Base-by-base conservation (phyloP, 306 rosid species). In the Alnus glutinosa region DNA sequence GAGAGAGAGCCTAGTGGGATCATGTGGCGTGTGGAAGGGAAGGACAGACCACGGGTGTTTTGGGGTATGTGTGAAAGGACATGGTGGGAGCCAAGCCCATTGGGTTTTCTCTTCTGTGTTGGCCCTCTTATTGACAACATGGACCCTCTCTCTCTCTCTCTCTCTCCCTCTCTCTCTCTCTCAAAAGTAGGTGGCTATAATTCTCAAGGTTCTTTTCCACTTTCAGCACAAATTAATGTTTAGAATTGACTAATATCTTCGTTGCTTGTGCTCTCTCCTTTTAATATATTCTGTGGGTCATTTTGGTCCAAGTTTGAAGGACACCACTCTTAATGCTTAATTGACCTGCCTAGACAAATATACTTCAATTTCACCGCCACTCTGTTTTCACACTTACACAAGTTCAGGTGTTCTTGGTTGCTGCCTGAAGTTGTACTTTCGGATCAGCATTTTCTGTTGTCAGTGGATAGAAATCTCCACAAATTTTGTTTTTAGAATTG, bases 31-130 rank as follows among this genome's bases (percentile, higher is more conserved):
- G 87, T 70, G 63, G 86, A 77, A 66, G 73, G 80, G 78, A 57
- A 80, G 73, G 83, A 87, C 93, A 90, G 78, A 81, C 73, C 95
- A 89, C 88, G 91, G 95, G 93, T 82, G 87, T 86, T 75, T 83
- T 78, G 92, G 90, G 85, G 79, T 87, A 50, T 72, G 85, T 78
- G 89, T 54, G 73, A 16, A 80, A 83, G 90, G 88, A 82, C 88
- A 83, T 79, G 82, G 94, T 89, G 85, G 94, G 93, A 78, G 80
- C 90, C 85, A 74, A 73, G 39, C 73, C 89, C 87, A 55, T 23
- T 88, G 91, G 94, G 80, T 76, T 81, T 86, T 73, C 80, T 81
- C 44, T 77, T 74, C 59, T 57, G 1, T 90, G 95, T 88, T 86
- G 83, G 84, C 77, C 76, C 71, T 84, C 78, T 74, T 34, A 66